Evolutionary conservation across 441 rosid species (phyloP).

Genomic region (Syzygium syzygioides): DNA sequence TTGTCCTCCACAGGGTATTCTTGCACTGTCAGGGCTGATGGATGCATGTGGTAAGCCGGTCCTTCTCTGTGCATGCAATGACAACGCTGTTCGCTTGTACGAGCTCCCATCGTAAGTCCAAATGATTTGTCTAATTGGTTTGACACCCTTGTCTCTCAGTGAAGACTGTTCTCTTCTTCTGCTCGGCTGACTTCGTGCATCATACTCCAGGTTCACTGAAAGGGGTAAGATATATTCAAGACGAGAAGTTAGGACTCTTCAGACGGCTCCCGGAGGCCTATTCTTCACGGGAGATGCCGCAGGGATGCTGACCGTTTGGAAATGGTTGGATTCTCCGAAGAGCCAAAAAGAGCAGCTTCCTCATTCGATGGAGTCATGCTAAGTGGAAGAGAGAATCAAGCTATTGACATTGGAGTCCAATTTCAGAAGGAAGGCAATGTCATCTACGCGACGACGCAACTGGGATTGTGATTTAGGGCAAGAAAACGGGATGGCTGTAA

Average conservation of each 20-base stretch:
- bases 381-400: constrained; percentile 30
- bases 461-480: too few relatives aligned
- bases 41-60: neutral
- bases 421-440: neutral
- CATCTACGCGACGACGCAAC: neutral
- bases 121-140: neutral
- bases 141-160: neutral
- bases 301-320: constrained; percentile 10
- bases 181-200: neutral
- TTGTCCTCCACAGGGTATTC: neutral
- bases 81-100: neutral
- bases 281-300: constrained; percentile 15
- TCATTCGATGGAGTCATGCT: constrained; percentile 23
- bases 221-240: constrained; percentile 8
- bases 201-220: neutral
- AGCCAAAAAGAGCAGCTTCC: constrained; percentile 25
- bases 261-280: neutral
- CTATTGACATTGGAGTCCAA: neutral
- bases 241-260: neutral
- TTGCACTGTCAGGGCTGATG: neutral
- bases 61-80: neutral
- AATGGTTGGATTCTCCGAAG: neutral
- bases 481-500: neutral
- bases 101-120: constrained; percentile 1
- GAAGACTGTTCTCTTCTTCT: neutral